Evolutionary conservation across 306 rosid genomes (phyloP).

Genomic region (Castanea sativa): DNA sequence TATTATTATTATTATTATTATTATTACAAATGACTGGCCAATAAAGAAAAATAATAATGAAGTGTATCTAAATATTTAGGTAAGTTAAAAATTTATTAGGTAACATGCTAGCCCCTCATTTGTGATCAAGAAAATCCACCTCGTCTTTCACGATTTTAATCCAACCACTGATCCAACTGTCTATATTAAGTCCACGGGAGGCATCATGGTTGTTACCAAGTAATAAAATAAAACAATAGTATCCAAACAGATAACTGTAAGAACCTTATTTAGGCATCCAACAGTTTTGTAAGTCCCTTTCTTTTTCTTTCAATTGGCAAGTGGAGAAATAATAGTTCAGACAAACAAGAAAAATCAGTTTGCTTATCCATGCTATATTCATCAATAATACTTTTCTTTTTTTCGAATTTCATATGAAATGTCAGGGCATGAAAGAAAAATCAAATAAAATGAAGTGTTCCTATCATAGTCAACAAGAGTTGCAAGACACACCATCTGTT

Average conservation of each 20-base stretch:
- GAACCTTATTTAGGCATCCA: neutral
- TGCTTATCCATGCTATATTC: neutral
- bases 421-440: too few relatives aligned
- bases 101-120: neutral
- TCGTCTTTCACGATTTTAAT: neutral
- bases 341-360: neutral
- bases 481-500: neutral
- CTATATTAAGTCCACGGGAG: neutral
- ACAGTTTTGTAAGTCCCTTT: neutral
- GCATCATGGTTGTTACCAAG: neutral
- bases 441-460: neutral
- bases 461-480: neutral
- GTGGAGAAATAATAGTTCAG: neutral
- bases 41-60: neutral
- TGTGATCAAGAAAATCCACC: neutral
- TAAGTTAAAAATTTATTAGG: neutral
- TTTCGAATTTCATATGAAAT: too few relatives aligned
- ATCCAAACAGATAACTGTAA: neutral
- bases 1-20: neutral
- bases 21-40: neutral
- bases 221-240: neutral
- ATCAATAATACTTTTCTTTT: neutral
- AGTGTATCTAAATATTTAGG: neutral
- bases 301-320: neutral
- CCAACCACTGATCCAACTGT: too few relatives aligned